A percentile compares a stretch with the other conserved stretches of the same genome.
Conservation (phyloP, 2,329 filamentous ascomycete genomes). For the Aspergillus sp. region DNA sequence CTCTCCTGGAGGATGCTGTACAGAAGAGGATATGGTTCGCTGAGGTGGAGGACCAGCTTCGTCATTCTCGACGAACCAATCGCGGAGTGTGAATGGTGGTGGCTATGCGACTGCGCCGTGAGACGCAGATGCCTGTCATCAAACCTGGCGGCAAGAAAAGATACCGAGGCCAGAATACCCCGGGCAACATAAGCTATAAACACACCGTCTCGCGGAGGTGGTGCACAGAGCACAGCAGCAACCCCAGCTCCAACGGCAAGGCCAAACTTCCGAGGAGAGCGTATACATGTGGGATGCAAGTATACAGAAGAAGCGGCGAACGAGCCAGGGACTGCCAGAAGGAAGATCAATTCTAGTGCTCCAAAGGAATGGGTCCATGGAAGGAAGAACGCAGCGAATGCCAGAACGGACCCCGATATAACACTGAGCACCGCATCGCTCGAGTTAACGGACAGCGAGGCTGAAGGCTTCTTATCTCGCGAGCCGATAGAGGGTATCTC, state of each 20-base stretch:
- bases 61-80: conserved; percentile 58
- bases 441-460: conserved; percentile 7
- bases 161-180: conserved; percentile 16
- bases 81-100: conserved; percentile 29
- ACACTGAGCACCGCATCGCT: conserved; percentile 20
- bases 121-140: conserved; percentile 22
- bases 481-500: conserved; percentile 4
- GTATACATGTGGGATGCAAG: conserved; percentile 15
- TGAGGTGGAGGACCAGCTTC: conserved; percentile 58
- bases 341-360: conserved; percentile 14
- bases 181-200: conserved; percentile 19
- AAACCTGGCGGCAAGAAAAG: conserved; percentile 23
- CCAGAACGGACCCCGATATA: conserved; percentile 18
- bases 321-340: conserved; percentile 13
- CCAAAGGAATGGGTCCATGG: conserved; percentile 15
- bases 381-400: conserved; percentile 14
- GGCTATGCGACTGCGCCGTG: conserved; percentile 23
- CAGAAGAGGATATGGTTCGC: conserved; percentile 64
- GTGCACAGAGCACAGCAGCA: conserved; percentile 21
- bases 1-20: conserved; percentile 82
- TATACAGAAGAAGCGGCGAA: conserved; percentile 21
- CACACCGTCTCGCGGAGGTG: conserved; percentile 18
- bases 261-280: conserved; percentile 23
- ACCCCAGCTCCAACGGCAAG: conserved; percentile 17
- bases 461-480: conserved; percentile 8